phyloP scores from a whole-genome alignment of 2,329 filamentous ascomycete species.

The Cadophora gregata region DNA sequence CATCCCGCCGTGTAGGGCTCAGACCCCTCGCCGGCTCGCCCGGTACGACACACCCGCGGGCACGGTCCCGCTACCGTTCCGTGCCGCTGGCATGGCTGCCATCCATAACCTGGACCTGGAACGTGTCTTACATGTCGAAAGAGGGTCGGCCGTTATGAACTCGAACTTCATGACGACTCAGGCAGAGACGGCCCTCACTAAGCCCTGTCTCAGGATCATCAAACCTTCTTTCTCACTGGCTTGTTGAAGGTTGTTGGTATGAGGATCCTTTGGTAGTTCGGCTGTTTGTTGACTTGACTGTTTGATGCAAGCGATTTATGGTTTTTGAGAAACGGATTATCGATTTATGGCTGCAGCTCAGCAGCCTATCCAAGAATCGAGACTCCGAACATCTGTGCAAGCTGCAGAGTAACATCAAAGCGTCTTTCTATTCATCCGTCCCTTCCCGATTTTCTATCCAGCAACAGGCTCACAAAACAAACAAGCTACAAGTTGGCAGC shows the following conservation, averaged over 20 bases:
- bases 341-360: conserved; percentile 8
- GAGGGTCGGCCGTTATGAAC: too few species aligned
- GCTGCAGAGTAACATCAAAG: conserved; percentile 1
- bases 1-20: not conserved
- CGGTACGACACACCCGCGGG: conserved; percentile 6
- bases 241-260: not conserved
- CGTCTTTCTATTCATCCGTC: not conserved
- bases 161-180: not conserved
- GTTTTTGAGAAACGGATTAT: not conserved
- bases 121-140: conserved; percentile 6
- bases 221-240: not conserved
- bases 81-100: not conserved
- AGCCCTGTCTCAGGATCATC: not conserved
- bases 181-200: not conserved
- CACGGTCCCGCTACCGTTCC: conserved; percentile 13
- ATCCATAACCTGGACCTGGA: not conserved
- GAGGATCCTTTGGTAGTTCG: conserved; percentile 6
- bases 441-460: not conserved
- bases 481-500: not conserved
- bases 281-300: not conserved
- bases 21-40: conserved; percentile 10
- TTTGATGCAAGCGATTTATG: not conserved
- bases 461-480: not conserved
- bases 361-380: not conserved
- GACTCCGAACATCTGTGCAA: not conserved